Conservation (phyloP, 2,329 filamentous ascomycete species). For the Hypoxylon sp. region DNA sequence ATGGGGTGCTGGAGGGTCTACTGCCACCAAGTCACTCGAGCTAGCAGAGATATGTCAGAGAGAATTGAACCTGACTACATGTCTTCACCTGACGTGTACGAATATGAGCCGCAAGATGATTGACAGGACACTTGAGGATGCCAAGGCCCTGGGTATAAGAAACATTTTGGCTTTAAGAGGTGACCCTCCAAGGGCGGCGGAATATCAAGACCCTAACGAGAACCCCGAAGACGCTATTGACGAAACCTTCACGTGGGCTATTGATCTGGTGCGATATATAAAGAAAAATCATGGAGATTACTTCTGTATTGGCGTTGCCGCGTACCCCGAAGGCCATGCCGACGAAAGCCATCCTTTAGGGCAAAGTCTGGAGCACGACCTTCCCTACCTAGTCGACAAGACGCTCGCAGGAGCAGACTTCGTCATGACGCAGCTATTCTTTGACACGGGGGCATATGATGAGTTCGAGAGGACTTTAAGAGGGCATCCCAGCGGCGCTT, state of each 20-base stretch:
- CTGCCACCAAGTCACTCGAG: conserved; percentile 89
- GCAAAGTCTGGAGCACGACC: conserved; percentile 79
- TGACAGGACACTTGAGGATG: conserved; percentile 89
- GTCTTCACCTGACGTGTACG: conserved; percentile 95
- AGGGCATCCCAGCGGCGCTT: conserved; percentile 83
- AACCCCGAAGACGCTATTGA: conserved; percentile 71
- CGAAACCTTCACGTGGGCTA: conserved; percentile 87
- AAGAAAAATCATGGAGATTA: conserved; percentile 87
- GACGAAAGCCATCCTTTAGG: conserved; percentile 84
- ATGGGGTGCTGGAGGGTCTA: conserved; percentile 96
- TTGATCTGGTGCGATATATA: conserved; percentile 92
- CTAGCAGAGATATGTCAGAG: conserved; percentile 95
- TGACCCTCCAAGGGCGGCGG: conserved; percentile 88
- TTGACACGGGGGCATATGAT: conserved; percentile 85
- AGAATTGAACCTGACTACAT: conserved; percentile 91
- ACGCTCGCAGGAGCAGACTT: conserved; percentile 93
- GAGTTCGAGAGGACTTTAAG: conserved; percentile 81
- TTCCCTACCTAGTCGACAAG: conserved; percentile 92
- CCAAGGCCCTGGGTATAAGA: conserved; percentile 88
- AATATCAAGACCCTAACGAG: conserved; percentile 78
- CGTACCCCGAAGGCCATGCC: conserved; percentile 94
- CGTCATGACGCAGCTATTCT: conserved; percentile 98
- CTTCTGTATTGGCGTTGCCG: conserved; percentile 94
- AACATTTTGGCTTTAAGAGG: conserved; percentile 94
- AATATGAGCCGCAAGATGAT: conserved; percentile 92